Conservation (phyloP, 1,139 yeast species). For the Nadsonia starkeyi-henricii region DNA sequence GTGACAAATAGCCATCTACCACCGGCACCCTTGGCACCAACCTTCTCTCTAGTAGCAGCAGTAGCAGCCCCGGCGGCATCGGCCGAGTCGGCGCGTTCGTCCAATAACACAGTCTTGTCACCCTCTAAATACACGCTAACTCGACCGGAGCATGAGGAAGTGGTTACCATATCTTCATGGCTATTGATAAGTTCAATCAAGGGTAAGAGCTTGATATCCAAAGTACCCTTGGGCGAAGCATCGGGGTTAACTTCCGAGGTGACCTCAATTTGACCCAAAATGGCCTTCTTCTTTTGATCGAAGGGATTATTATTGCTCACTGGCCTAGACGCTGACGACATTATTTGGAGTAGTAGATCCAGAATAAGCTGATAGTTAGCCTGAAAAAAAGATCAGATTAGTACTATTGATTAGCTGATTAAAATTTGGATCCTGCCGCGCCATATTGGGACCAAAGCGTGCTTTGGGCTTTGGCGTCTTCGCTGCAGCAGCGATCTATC, state of each 20-base stretch:
- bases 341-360: neutral
- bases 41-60: constrained; percentile 23
- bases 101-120: constrained; percentile 11
- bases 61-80: constrained; percentile 5
- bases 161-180: constrained; percentile 59
- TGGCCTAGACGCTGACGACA: neutral
- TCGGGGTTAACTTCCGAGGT: constrained; percentile 39
- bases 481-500: no score
- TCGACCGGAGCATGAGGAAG: constrained; percentile 82
- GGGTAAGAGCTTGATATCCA: constrained; percentile 60
- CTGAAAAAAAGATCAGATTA: no score
- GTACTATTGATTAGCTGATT: no score
- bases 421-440: no score
- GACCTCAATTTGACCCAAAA: constrained; percentile 40
- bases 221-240: constrained; percentile 73
- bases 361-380: no score
- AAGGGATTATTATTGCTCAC: constrained; percentile 30
- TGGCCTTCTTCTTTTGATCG: constrained; percentile 49
- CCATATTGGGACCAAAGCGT: no score
- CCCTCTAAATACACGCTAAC: constrained; percentile 75
- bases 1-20: constrained; percentile 80
- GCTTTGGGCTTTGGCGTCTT: no score
- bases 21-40: constrained; percentile 78
- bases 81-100: constrained; percentile 5
- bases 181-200: constrained; percentile 52